Evolutionary conservation across 352 stramenopile genomes (phyloP).

Genomic region (Phytophthora lateralis): DNA sequence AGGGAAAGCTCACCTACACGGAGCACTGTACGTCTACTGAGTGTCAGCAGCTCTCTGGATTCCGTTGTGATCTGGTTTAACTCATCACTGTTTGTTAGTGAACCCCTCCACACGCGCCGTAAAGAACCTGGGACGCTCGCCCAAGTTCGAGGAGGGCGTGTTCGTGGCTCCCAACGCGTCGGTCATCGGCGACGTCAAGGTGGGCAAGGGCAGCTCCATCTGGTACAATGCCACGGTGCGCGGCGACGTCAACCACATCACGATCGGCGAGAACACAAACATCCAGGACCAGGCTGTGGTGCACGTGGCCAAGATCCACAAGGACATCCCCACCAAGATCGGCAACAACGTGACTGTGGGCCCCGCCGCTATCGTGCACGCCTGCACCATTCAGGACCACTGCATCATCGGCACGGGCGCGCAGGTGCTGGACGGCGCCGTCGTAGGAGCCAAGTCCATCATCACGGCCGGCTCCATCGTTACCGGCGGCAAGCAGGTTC

Average conservation of each 20-base stretch:
- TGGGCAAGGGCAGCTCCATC: slow-evolving; percentile 90
- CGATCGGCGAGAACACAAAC: slow-evolving; percentile 93
- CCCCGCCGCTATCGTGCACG: slow-evolving; percentile 88
- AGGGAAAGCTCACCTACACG: slow-evolving; percentile 84
- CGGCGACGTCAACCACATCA: slow-evolving; percentile 92
- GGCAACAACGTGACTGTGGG: slow-evolving; percentile 92
- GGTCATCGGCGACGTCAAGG: slow-evolving; percentile 93
- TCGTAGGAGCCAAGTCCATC: slow-evolving; percentile 89
- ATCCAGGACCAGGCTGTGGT: slow-evolving; percentile 94
- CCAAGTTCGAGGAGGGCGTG: slow-evolving; percentile 54
- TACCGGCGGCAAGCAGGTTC: slow-evolving; percentile 84
- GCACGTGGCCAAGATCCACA: slow-evolving; percentile 93
- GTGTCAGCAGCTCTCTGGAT: not conserved
- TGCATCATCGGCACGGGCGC: slow-evolving; percentile 93
- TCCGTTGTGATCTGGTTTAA: not conserved
- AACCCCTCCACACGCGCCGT: slow-evolving; percentile 85
- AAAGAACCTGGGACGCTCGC: slow-evolving; percentile 68
- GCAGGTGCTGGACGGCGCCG: slow-evolving; percentile 90
- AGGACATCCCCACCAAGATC: slow-evolving; percentile 91
- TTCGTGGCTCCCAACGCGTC: slow-evolving; percentile 93
- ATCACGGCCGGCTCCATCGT: slow-evolving; percentile 92
- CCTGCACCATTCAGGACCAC: slow-evolving; percentile 92
- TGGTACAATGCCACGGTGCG: slow-evolving; percentile 94
- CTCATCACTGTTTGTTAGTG: slow-evolving; percentile 44
- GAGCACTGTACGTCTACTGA: slow-evolving; percentile 77